phyloP scores from a whole-genome alignment of 805 yeast species.

The Candida michaelii region DNA sequence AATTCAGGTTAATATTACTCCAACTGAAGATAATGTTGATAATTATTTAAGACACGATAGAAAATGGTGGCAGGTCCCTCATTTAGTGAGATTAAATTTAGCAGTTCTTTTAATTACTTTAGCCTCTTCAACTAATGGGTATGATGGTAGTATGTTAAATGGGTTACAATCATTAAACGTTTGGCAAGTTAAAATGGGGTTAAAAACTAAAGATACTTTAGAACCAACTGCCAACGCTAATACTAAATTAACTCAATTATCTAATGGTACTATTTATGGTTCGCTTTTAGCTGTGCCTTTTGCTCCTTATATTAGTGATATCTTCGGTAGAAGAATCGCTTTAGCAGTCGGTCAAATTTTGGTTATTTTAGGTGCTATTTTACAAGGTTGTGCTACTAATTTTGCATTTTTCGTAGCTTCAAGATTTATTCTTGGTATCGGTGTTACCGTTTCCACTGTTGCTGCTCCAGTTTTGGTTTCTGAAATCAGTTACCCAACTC shows the following conservation, averaged over 20 bases:
- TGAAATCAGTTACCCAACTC: slow-evolving; percentile 50
- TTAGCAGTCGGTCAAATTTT: slow-evolving; percentile 25
- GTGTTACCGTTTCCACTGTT: slow-evolving; percentile 39
- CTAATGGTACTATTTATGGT: slow-evolving; percentile 46
- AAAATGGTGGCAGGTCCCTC: slow-evolving; percentile 35
- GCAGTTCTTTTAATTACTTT: slow-evolving; percentile 42
- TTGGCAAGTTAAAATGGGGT: slow-evolving; percentile 42
- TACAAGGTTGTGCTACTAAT: slow-evolving; percentile 37
- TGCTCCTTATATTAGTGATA: slow-evolving; percentile 31
- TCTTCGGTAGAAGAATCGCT: slow-evolving; percentile 39
- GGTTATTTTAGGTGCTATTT: slow-evolving; percentile 33
- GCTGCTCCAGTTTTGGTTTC: slow-evolving; percentile 51
- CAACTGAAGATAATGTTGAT: slow-evolving; percentile 14
- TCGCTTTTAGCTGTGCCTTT: slow-evolving; percentile 27
- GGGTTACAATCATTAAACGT: slow-evolving; percentile 46
- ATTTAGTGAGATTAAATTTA: slow-evolving; percentile 37
- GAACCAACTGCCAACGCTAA: slow-evolving; percentile 36
- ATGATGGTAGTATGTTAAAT: slow-evolving; percentile 50
- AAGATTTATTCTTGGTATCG: slow-evolving; percentile 51
- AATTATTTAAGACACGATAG: slow-evolving; percentile 19
- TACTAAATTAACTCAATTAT: slow-evolving; percentile 37
- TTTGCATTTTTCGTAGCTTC: slow-evolving; percentile 41
- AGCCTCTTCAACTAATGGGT: slow-evolving; percentile 49
- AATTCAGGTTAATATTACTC: slow-evolving; percentile 3
- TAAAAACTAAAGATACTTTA: slow-evolving; percentile 4